phyloP scores from a whole-genome alignment of 768 basidiomycete species.

The Kondoa subrosea region DNA sequence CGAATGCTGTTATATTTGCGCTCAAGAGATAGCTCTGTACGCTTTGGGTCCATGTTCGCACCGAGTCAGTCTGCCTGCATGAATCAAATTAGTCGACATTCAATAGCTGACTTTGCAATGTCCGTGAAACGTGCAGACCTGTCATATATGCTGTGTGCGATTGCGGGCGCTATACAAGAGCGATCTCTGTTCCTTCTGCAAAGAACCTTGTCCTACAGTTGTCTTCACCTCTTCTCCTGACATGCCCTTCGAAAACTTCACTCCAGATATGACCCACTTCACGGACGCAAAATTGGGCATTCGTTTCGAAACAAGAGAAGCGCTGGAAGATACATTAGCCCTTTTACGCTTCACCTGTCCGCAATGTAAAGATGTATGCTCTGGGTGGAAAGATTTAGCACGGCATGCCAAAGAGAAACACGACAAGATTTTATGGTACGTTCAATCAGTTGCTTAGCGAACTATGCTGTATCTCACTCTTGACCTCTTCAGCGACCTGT shows the following conservation, averaged over 20 bases:
- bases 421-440: constrained; percentile 63
- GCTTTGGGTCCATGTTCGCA: constrained; percentile 81
- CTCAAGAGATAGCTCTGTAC: constrained; percentile 80
- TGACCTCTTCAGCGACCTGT: constrained; percentile 58
- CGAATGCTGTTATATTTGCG: constrained; percentile 70
- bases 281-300: constrained; percentile 41
- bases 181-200: constrained; percentile 86
- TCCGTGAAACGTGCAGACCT: constrained; percentile 44
- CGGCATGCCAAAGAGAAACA: constrained; percentile 63
- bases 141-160: constrained; percentile 80
- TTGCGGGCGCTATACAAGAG: constrained; percentile 86
- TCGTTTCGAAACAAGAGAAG: constrained; percentile 71
- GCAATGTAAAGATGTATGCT: constrained; percentile 64
- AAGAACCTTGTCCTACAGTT: constrained; percentile 40
- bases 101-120: neutral
- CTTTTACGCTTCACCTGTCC: constrained; percentile 91
- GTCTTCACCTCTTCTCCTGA: constrained; percentile 27
- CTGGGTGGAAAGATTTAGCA: constrained; percentile 79
- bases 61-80: constrained; percentile 10
- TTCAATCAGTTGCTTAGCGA: constrained; percentile 12
- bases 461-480: too few species aligned
- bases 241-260: constrained; percentile 22
- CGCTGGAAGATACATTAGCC: constrained; percentile 87
- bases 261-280: constrained; percentile 22
- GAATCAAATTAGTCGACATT: too few species aligned